Evolutionary conservation across 345 rosid genomes (phyloP), one percentile per base, ranked within the genome.

Genomic region (Brassica cretica): DNA sequence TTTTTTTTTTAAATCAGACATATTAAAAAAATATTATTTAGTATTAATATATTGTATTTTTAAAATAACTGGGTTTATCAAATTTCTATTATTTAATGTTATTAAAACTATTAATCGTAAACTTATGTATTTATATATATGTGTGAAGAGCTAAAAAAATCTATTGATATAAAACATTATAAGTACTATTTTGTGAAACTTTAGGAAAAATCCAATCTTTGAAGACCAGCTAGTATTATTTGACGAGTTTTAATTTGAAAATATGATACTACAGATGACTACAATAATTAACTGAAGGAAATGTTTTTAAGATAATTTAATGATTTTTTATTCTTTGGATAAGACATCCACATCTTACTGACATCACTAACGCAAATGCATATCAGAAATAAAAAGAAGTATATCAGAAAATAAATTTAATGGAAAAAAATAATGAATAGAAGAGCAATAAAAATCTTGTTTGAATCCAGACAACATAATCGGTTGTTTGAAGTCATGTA

Each of bases 321-420:
- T 7, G 8, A 9, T 7, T 35, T 59, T 39, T 61, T 15, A 5
- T 11, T 51, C 32, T 53, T 46, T 65, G 81, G 76, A 78, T 78
- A 78, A 72, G 68, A 10, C 63, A 56, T 66, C 76, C 76, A 78
- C 81, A 58, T 78, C 12, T 39, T 58, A 9, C 9, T 65, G 41
- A 41, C 72, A 3, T 65, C 72, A 58, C 65, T 64, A 51, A 15
- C 11, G n/a, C 6, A 14, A 14, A 46, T 46, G 55, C n/a, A 1
- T 46, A 46, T 46, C 55, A 14, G 15, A 46, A 46, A 46, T 4
- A 21, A 0, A 59, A 30, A 51, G 18, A 14, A 64, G 7, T 37
- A 15, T 15, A 24, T 37, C n/a, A 66, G 19, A 27, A 29, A 15
- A 51, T 1, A n/a, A 14, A n/a, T 14, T 5, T 25, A 66, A 33